Evolutionary conservation across 2,329 filamentous ascomycete genomes (phyloP), one percentile per base, ranked within the genome.

Genomic region (Basipetospora sp.): DNA sequence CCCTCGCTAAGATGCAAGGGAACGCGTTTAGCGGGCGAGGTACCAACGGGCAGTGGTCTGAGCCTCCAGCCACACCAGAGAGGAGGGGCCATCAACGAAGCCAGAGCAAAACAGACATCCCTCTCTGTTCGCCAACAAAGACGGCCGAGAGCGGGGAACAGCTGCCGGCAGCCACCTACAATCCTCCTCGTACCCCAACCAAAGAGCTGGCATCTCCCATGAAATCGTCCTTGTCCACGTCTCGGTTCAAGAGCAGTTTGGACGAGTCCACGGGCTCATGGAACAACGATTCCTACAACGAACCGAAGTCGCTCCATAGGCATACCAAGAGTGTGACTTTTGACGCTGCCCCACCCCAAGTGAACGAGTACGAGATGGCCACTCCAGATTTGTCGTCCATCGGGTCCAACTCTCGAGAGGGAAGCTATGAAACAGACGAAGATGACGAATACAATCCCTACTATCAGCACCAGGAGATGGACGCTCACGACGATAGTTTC

Each of bases 331-430:
- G 87, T 50, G 90, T 98, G 41, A 98, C 88, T 1, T 98, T 98
- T 54, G 86, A 96, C 59, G 81, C 80, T 27, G 86, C 84, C 2
- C 88, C 88, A 16, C 90, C 90, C 17, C 83, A 93, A 53, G 72
- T 98, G 50, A 94, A 96, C 53, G 90, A 98, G 60, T 98, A 96
- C 56, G 90, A 96, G 59, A 87, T 94, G 81, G 82, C 85, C 25
- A 98, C 90, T 2, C 90, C 90, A 9, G 90, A 94, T 52, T 74
- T 92, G n/a, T 94, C 88, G 2, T 93, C 87, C 0, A 69, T 92
- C 17, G 84, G 83, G 18, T 88, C 83, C 34, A 86, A 80, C 47
- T 96, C 88, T 10, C 80, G 88, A 8, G 85, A 94, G 51, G 85
- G 86, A 30, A 96, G 88, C 61, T 94, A 83, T 54, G 87, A 94